phyloP scores from a whole-genome alignment of 352 stramenopile species.

The Phytophthora cactorum region DNA sequence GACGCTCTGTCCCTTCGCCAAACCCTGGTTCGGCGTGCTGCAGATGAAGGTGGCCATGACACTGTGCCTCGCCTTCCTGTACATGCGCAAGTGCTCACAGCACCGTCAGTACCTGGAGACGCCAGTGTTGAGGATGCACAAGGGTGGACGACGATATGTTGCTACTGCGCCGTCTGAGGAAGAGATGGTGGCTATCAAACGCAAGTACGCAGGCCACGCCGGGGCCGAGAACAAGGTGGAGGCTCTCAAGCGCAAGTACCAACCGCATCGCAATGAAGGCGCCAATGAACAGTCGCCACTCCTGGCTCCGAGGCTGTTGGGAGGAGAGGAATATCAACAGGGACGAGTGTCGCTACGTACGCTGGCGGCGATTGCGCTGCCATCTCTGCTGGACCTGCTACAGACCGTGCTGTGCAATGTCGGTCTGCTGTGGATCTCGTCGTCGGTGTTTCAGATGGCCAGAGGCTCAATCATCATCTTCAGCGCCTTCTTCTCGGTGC shows the following conservation, averaged over 20 bases:
- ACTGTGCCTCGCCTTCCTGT: slow-evolving; percentile 79
- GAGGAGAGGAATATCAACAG: slow-evolving; percentile 28
- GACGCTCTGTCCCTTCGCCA: slow-evolving; percentile 80
- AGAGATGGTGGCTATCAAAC: slow-evolving; percentile 42
- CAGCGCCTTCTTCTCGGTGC: slow-evolving; percentile 85
- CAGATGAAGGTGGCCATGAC: slow-evolving; percentile 89
- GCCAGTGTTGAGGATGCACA: slow-evolving; percentile 67
- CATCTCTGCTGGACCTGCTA: slow-evolving; percentile 81
- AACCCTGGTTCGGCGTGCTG: slow-evolving; percentile 87
- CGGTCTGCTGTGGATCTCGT: slow-evolving; percentile 88
- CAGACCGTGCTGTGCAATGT: slow-evolving; percentile 90
- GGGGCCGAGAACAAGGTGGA: slow-evolving; percentile 47
- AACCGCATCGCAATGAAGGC: slow-evolving; percentile 16
- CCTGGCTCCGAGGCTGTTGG: slow-evolving; percentile 21
- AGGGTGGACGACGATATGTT: slow-evolving; percentile 70
- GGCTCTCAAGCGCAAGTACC: slow-evolving; percentile 51
- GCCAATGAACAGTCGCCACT: slow-evolving; percentile 43
- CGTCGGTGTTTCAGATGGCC: slow-evolving; percentile 92
- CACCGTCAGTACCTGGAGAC: slow-evolving; percentile 74
- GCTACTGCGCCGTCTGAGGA: slow-evolving; percentile 45
- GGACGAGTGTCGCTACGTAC: slow-evolving; percentile 55
- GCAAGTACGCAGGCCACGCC: slow-evolving; percentile 48
- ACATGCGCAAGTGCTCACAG: slow-evolving; percentile 60
- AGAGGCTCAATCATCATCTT: slow-evolving; percentile 93
- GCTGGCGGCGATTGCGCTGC: slow-evolving; percentile 65